Base-by-base conservation (phyloP, 768 basidiomycete genomes). In the Ramaria rubella region DNA sequence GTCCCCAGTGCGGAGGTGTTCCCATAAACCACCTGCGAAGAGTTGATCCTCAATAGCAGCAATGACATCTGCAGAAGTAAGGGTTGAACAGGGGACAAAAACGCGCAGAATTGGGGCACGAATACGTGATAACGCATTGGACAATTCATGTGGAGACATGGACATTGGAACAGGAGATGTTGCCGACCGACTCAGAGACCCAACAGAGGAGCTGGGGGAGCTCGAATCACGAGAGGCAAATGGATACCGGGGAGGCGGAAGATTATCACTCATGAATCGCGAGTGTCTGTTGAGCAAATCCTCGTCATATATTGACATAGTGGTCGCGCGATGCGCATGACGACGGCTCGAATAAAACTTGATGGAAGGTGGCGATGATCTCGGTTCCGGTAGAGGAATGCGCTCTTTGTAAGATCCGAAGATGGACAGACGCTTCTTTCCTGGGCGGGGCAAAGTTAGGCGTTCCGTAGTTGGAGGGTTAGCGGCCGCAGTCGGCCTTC, bases 81-180 rank as follows among this genome's bases (percentile, higher is more conserved):
- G 73, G 3, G 70, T 71, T 1, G 79, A 72, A 61, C 85, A 89
- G 1, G 89, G 89, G 24, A 87, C 81, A 60, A 86, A 92, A 48
- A 87, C 81, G 26, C 86, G 83, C 45, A 86, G 72, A 48, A 91
- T 73, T 1, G 89, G 89, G 4, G 88, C 88, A 12, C 86, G 85
- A 4, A 71, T 72, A 30, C 81, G 79, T 19, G 76, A 81, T 2
- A 77, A 81, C 12, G 86, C 86, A 44, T 77, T 68, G 44, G 65
- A 68, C 36, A 91, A 72, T 60, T 88, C 86, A 63, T 90, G 87
- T 23, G 81, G 80, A 4, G 67, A 67, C 61, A 23, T 57, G 21
- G 14, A 43, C 15, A 19, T 23, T 4, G 6, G 27, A 17, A 56
- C 30, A 5, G 31, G 31, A 12, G 55, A 56, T 4, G n/a, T n/a